Base-by-base conservation (phyloP, 2,329 filamentous ascomycete genomes). In the Stagonosporopsis vannaccii region DNA sequence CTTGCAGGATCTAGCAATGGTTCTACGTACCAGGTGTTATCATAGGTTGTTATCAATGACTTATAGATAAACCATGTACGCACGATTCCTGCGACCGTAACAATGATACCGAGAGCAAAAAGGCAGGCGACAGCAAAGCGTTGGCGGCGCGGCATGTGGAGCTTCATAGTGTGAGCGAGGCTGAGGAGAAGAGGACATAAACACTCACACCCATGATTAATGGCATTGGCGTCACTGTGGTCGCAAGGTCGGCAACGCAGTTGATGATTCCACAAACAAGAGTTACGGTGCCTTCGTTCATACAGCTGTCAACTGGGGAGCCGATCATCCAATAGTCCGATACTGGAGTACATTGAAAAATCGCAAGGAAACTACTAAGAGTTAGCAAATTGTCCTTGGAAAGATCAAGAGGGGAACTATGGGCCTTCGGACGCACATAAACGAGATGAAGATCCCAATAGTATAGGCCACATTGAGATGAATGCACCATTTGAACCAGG, bases 31-130 rank as follows among this genome's bases (percentile, higher is more conserved):
- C 79, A 81, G 2, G 78, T 79, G 50, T 74, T 71, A 47, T 81
- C 79, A 56, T 77, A 80, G 48, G 71, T 76, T 2, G 59, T 62
- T 6, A 80, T 69, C 6, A 81, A 60, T 15, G 71, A 73, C 51
- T 75, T 71, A 65, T 78, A 80, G 42, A 80, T 79, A 61, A 64
- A 80, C 69, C 75, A 80, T 4, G 78, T 81, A 15, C 79, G 70
- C 23, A 80, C 64, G 8, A 75, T 62, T 3, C 78, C 79, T 6
- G 78, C 77, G 44, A 76, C 68, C 1, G 77, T 78, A 8, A 80
- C 78, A 20, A 79, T 65, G 26, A 79, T 70, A 4, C 78, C 78
- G 8, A 80, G 66, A 17, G 74, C 70, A 23, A 80, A 75, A 3
- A 80, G 69, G 13, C 77, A 15, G 15, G 71, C 68, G 6, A 78